Base-by-base conservation (phyloP, 2,329 filamentous ascomycete genomes). In the Hortaea werneckii region DNA sequence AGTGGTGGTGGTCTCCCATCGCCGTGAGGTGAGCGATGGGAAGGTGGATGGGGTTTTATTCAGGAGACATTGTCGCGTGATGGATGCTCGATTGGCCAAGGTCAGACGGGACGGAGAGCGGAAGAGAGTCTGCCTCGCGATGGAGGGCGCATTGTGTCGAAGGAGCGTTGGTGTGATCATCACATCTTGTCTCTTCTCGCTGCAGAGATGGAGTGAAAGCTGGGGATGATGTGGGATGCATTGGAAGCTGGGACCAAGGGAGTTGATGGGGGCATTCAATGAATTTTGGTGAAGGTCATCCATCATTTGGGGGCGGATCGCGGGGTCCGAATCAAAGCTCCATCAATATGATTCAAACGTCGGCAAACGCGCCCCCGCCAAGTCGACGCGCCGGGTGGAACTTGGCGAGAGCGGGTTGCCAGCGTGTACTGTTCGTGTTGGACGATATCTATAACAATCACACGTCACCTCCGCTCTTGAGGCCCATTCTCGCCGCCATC, bases 121-220 rank as follows among this genome's bases (percentile, higher is more conserved):
- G 3, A 35, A 4, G 32, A 12, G 9, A 10, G 32, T 35, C 4
- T 12, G 32, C n/a, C 32, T 9, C 32, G 32, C 32, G 9, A 35
- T 35, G 9, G 9, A 35, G 32, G 32, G 4, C 32, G 32, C 32
- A 12, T 35, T 9, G n/a, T 43, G 53, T 6, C 49, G 46, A 43
- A 53, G 41, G 41, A 46, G 47, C 29, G 44, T 42, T 32, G 52
- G 10, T 38, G 49, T 44, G 46, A 45, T 37, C 54, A 55, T 58
- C 46, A 58, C 54, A 56, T 58, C 32, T 34, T 49, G 44, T 20
- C 20, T 20, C 20, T 20, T 46, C 5, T 9, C 9, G 32, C n/a
- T 2, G 32, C 9, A 35, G 32, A 12, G n/a, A 35, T 12, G n/a
- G 32, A 35, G 32, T 12, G n/a, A 12, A 10, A 10, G 32, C 32